Evolutionary conservation across 2,329 filamentous ascomycete species (phyloP).

Genomic region (Tolypocladium sp.): DNA sequence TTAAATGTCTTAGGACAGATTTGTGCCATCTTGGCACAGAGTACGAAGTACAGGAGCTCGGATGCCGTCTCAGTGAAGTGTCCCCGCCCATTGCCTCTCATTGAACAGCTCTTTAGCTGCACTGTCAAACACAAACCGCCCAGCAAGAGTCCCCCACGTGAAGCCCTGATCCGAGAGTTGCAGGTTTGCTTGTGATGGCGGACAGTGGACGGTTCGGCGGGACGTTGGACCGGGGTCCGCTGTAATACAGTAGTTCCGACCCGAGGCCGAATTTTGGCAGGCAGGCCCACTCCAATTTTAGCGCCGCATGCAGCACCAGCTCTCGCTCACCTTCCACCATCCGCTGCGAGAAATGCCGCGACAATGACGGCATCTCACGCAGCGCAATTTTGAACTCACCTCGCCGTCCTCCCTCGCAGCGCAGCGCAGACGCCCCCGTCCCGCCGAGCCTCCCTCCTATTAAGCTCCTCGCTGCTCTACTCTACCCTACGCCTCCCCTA

Average conservation of each 20-base stretch:
- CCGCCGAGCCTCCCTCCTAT: not conserved
- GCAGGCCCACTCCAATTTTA: not conserved
- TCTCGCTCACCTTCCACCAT: not conserved
- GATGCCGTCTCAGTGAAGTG: not conserved
- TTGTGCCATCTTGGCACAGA: not conserved
- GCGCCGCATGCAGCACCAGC: not conserved
- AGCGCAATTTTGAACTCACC: slow-evolving; percentile 11
- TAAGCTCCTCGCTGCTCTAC: not conserved
- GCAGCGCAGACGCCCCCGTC: not conserved
- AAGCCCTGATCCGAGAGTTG: not conserved
- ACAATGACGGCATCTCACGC: slow-evolving; percentile 23
- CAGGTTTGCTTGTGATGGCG: not conserved
- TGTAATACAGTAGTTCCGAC: slow-evolving; percentile 1
- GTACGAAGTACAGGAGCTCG: no score
- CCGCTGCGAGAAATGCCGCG: slow-evolving; percentile 20
- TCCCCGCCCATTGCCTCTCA: not conserved
- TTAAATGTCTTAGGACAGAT: not conserved
- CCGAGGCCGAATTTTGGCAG: slow-evolving; percentile 1
- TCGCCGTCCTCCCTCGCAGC: slow-evolving; percentile 4
- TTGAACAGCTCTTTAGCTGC: not conserved
- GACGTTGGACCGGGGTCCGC: not conserved
- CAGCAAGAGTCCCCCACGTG: not conserved
- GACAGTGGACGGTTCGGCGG: not conserved
- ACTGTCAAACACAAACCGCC: not conserved
- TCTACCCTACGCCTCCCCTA: not conserved